Evolutionary conservation across 306 rosid genomes (phyloP).

Genomic region (Arachis hypogaea): DNA sequence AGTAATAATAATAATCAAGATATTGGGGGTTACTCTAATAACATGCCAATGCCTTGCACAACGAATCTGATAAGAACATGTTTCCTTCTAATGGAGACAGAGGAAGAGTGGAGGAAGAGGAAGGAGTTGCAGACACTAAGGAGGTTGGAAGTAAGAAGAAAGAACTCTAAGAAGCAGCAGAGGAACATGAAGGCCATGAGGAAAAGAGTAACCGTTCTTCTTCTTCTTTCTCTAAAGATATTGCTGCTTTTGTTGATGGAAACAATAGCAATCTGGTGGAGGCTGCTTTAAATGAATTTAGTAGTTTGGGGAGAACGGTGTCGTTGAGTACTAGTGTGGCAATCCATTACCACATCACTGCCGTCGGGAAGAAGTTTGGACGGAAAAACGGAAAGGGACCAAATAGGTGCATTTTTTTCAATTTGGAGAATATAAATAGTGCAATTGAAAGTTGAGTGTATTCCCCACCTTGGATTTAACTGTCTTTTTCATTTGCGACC

Average conservation of each 20-base stretch:
- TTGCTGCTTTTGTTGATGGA: conserved; percentile 29
- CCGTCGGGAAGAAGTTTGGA: no score
- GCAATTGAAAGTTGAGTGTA: no score
- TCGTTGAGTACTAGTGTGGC: conserved; percentile 35
- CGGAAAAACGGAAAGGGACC: no score
- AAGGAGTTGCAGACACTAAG: conserved; percentile 76
- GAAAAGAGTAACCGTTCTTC: conserved; percentile 36
- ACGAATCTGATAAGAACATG: neutral
- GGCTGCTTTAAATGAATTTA: neutral
- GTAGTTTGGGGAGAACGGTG: conserved; percentile 33
- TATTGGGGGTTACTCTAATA: neutral
- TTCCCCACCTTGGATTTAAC: no score
- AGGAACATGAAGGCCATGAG: conserved; percentile 50
- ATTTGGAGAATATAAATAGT: no score
- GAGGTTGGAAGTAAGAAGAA: conserved; percentile 72
- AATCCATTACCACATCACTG: no score
- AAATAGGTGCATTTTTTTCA: no score
- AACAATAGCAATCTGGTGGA: neutral
- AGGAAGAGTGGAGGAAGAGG: conserved; percentile 74
- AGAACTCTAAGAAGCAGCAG: conserved; percentile 67
- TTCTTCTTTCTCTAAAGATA: conserved; percentile 32
- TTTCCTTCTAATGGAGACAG: conserved; percentile 27
- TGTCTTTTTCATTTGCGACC: no score
- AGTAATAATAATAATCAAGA: no score
- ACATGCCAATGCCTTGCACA: neutral